These are phyloP conservation scores for Colletotrichum trifolii DNA, from an alignment of 2,329 filamentous ascomycete species.

Conservation along the genomic window DNA sequence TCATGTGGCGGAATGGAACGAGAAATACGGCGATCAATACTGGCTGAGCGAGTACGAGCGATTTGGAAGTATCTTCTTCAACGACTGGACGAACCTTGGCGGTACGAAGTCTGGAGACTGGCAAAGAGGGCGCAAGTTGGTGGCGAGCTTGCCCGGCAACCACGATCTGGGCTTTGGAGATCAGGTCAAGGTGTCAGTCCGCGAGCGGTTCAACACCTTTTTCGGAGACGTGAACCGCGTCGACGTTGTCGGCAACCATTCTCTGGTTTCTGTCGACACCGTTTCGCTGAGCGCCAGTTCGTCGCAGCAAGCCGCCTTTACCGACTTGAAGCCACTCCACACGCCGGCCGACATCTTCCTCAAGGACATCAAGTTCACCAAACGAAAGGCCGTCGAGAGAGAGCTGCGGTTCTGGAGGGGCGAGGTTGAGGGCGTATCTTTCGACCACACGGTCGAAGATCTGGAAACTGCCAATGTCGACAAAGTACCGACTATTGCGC, in stretches of 20 bases:
- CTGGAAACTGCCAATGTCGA: constrained; percentile 51
- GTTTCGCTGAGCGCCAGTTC: constrained; percentile 84
- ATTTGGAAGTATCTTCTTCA: constrained; percentile 87
- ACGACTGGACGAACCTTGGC: constrained; percentile 69
- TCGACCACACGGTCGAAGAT: constrained; percentile 70
- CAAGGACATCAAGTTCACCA: constrained; percentile 70
- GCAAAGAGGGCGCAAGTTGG: constrained; percentile 78
- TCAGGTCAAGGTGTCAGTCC: constrained; percentile 82
- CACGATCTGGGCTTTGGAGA: constrained; percentile 94
- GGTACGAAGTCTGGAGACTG: constrained; percentile 65
- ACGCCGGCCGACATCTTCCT: constrained; percentile 82
- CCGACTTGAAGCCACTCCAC: constrained; percentile 74
- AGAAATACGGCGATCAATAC: constrained; percentile 81
- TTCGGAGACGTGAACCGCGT: constrained; percentile 94
- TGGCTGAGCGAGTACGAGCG: constrained; percentile 90
- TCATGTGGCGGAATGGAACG: constrained; percentile 74
- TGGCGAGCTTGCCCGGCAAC: constrained; percentile 90
- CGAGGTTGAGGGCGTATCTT: constrained; percentile 63
- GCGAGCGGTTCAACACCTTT: constrained; percentile 85
- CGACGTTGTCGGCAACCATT: constrained; percentile 93
- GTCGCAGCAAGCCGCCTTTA: constrained; percentile 60
- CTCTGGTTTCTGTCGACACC: constrained; percentile 90
- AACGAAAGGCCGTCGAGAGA: constrained; percentile 74
- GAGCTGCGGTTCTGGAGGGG: constrained; percentile 76
- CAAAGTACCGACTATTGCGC: constrained; percentile 52